A percentile compares a stretch with the other conserved stretches of the same genome.
These are phyloP conservation scores for Arbutus unedo DNA, from an alignment of 148 eudicot genomes.

Conservation along the genomic window DNA sequence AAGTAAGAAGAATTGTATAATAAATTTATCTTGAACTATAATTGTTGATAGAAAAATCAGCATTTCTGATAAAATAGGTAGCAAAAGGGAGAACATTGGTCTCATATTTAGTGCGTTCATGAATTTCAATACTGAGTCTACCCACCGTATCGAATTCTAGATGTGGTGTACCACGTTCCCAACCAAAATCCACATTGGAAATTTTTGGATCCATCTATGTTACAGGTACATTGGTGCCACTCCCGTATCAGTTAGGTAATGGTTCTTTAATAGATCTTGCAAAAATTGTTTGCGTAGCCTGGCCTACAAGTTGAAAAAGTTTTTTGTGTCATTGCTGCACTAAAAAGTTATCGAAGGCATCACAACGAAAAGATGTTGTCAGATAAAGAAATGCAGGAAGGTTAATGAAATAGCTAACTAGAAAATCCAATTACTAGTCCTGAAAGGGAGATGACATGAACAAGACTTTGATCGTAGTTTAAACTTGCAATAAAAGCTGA, in stretches of 20 bases:
- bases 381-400: neutral
- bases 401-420: neutral
- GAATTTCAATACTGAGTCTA: too few species aligned
- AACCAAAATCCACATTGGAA: too few species aligned
- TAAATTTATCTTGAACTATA: too few species aligned
- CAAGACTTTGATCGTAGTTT: neutral
- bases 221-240: neutral
- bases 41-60: too few species aligned
- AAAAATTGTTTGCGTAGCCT: neutral
- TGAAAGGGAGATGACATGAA: neutral
- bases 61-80: too few species aligned
- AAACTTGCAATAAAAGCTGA: neutral
- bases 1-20: too few species aligned
- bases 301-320: neutral
- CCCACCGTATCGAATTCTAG: neutral
- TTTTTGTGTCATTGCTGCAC: neutral
- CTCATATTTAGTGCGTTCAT: too few species aligned
- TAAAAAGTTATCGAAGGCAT: neutral
- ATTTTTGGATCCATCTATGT: neutral
- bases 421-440: neutral
- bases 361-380: neutral
- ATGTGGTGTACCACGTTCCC: neutral
- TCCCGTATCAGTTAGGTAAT: neutral
- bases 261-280: neutral
- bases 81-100: too few species aligned